phyloP scores from a whole-genome alignment of 768 basidiomycete genomes.

The Suillus subaureus region DNA sequence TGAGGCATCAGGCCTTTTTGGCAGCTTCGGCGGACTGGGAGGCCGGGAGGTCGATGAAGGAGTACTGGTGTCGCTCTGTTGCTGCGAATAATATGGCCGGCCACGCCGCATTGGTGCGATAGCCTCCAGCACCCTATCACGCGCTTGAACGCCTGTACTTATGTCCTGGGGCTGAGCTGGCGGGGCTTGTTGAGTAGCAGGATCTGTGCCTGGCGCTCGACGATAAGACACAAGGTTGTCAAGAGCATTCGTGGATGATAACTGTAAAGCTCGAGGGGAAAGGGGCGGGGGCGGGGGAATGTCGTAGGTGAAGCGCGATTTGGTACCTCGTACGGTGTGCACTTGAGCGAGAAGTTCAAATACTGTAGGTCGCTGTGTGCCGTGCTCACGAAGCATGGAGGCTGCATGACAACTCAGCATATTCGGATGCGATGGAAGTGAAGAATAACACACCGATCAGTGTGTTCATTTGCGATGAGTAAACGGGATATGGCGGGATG shows the following conservation, averaged over 20 bases:
- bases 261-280: slow-evolving; percentile 42
- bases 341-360: slow-evolving; percentile 86
- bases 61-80: slow-evolving; percentile 31
- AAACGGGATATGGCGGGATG: slow-evolving; percentile 85
- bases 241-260: slow-evolving; percentile 30
- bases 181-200: slow-evolving; percentile 16
- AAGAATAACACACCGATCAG: slow-evolving; percentile 67
- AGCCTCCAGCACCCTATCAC: slow-evolving; percentile 78
- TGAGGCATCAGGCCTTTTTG: slow-evolving; percentile 14
- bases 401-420: slow-evolving; percentile 44
- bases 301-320: slow-evolving; percentile 74
- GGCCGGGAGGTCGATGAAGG: slow-evolving; percentile 35
- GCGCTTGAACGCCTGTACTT: slow-evolving; percentile 65
- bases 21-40: slow-evolving; percentile 23
- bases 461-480: slow-evolving; percentile 80
- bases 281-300: slow-evolving; percentile 51
- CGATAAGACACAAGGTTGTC: slow-evolving; percentile 44
- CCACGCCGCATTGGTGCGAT: slow-evolving; percentile 80
- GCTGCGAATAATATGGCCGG: slow-evolving; percentile 48
- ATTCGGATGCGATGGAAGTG: slow-evolving; percentile 6
- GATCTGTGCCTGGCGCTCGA: slow-evolving; percentile 19
- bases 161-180: slow-evolving; percentile 21
- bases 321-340: slow-evolving; percentile 86
- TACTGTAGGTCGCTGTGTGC: slow-evolving; percentile 80
- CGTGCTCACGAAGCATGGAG: slow-evolving; percentile 93